A percentile compares a stretch with the other conserved stretches of the same genome.
Conservation (phyloP, 2,329 filamentous ascomycete species). For the Trichoderma sp. region DNA sequence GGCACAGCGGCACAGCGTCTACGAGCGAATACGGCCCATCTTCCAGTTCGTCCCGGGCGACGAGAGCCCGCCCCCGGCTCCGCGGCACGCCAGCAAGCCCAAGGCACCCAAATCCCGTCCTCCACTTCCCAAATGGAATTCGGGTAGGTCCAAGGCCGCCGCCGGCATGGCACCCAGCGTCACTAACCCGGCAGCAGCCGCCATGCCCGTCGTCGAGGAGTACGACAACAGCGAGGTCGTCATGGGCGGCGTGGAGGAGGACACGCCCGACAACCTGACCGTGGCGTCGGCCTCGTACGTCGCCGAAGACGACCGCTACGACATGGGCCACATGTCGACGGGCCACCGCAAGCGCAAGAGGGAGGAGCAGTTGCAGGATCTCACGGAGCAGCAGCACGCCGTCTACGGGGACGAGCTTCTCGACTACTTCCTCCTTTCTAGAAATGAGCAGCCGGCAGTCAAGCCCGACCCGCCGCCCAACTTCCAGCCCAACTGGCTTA, state of each 20-base stretch:
- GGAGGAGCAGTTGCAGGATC: constrained; percentile 61
- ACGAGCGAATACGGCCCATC: constrained; percentile 80
- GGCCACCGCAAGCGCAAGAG: constrained; percentile 76
- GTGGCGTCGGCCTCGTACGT: constrained; percentile 83
- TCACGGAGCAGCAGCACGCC: constrained; percentile 80
- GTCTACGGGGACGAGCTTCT: constrained; percentile 91
- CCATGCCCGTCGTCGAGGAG: constrained; percentile 53
- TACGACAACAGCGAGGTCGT: constrained; percentile 65
- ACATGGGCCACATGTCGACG: constrained; percentile 66
- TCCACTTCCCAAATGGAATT: constrained; percentile 59
- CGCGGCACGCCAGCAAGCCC: constrained; percentile 87
- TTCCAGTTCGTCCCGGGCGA: constrained; percentile 87
- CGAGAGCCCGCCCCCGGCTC: constrained; percentile 87
- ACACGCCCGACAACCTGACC: constrained; percentile 80
- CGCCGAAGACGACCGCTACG: constrained; percentile 77
- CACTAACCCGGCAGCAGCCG: constrained; percentile 33
- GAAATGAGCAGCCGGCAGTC: constrained; percentile 72
- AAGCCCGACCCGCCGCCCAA: constrained; percentile 79
- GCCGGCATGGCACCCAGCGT: constrained; percentile 19
- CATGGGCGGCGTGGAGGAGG: constrained; percentile 68
- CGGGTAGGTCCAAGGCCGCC: constrained; percentile 29
- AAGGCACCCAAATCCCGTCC: constrained; percentile 64
- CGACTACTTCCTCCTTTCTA: constrained; percentile 91
- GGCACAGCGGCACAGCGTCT: constrained; percentile 83
- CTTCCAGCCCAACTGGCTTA: constrained; percentile 88